These are phyloP conservation scores for Neurospora sp. DNA, from an alignment of 495 filamentous ascomycete species.

Conservation along the genomic window DNA sequence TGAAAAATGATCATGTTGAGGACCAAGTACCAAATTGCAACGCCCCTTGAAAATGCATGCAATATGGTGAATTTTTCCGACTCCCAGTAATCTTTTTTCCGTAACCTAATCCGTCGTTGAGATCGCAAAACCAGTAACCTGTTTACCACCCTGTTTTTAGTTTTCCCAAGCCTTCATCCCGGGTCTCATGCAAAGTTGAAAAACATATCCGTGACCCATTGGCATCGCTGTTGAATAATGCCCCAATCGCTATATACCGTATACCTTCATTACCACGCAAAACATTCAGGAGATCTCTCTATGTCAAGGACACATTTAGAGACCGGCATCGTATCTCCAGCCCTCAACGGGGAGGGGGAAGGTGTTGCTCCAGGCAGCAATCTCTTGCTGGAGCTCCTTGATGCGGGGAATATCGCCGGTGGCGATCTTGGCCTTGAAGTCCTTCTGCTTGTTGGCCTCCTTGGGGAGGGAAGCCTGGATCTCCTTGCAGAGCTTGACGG, in stretches of 20 bases:
- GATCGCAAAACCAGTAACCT: constrained; percentile 9
- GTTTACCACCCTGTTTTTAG: constrained; percentile 3
- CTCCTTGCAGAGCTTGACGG: constrained; percentile 72
- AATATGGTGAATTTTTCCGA: constrained; percentile 23
- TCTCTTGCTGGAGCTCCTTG: constrained; percentile 75
- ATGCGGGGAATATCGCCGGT: constrained; percentile 69
- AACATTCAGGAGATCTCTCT: not conserved
- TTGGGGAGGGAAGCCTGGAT: constrained; percentile 80
- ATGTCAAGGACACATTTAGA: constrained; percentile 20
- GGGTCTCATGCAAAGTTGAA: constrained; percentile 13
- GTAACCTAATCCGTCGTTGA: constrained; percentile 17
- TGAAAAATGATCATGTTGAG: constrained; percentile 23
- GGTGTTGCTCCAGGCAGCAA: constrained; percentile 73
- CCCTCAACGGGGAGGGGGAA: constrained; percentile 87
- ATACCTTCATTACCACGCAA: not conserved
- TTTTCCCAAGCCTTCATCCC: constrained; percentile 4
- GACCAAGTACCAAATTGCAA: constrained; percentile 26
- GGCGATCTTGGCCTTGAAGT: constrained; percentile 91
- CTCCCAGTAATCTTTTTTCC: constrained; percentile 11
- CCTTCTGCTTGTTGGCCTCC: constrained; percentile 97
- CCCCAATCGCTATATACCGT: constrained; percentile 3
- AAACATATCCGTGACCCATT: constrained; percentile 11
- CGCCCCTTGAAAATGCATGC: constrained; percentile 28
- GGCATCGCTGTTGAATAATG: constrained; percentile 2
- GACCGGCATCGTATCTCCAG: constrained; percentile 42